phyloP scores from a whole-genome alignment of 2,329 filamentous ascomycete species.

The Xylariaceae sp. region DNA sequence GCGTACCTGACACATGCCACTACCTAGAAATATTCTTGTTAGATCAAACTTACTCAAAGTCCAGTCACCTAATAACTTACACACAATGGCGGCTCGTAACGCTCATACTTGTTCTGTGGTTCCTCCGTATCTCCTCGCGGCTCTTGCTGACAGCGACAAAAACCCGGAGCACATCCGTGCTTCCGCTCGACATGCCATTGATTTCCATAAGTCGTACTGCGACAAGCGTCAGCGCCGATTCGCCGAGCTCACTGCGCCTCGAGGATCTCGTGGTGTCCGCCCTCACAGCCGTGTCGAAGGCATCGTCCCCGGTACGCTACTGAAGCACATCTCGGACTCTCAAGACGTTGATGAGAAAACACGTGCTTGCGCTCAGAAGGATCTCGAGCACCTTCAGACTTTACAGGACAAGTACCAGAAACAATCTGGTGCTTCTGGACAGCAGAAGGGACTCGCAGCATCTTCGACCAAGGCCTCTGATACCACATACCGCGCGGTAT shows the following conservation, averaged over 20 bases:
- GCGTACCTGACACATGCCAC: no score
- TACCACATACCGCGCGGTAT: constrained; percentile 39
- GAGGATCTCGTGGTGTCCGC: constrained; percentile 23
- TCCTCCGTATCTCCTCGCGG: constrained; percentile 43
- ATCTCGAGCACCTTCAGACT: constrained; percentile 36
- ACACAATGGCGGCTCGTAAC: constrained; percentile 22
- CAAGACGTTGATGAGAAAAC: constrained; percentile 37
- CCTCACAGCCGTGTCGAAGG: constrained; percentile 18
- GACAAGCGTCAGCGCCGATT: constrained; percentile 34
- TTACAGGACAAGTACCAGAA: constrained; percentile 32
- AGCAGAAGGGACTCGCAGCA: constrained; percentile 1
- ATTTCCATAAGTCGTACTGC: constrained; percentile 30
- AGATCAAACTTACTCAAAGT: constrained; percentile 4
- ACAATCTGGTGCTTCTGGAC: constrained; percentile 20
- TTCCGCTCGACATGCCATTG: constrained; percentile 35
- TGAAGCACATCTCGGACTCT: constrained; percentile 36
- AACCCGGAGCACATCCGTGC: constrained; percentile 36
- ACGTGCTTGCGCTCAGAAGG: constrained; percentile 34
- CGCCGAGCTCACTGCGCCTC: constrained; percentile 31
- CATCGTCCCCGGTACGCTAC: constrained; percentile 39
- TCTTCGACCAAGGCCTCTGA: constrained; percentile 9
- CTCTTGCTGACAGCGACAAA: constrained; percentile 38
- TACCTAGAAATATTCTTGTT: constrained; percentile 5
- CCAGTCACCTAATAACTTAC: constrained; percentile 1
- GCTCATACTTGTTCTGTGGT: constrained; percentile 37